These are phyloP conservation scores for Thalassiosira exigua DNA, from an alignment of 352 stramenopile genomes.

Conservation along the genomic window DNA sequence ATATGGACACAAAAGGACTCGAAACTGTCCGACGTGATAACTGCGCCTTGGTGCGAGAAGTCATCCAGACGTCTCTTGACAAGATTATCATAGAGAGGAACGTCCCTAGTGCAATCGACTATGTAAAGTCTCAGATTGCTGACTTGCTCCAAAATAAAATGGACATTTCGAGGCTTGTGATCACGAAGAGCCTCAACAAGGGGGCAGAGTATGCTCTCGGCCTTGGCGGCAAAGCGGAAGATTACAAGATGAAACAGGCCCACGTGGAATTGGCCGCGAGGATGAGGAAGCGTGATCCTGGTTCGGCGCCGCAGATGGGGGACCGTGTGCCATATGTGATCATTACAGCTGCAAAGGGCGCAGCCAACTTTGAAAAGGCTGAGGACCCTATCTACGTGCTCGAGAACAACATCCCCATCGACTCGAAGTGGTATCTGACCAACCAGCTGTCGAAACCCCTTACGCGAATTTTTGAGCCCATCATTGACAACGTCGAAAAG, in stretches of 20 bases:
- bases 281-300: constrained; percentile 98
- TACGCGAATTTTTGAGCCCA: constrained; percentile 97
- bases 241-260: constrained; percentile 99
- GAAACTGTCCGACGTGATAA: no score
- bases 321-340: constrained; percentile 99
- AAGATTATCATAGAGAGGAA: no score
- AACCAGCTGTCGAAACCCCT: constrained; percentile 98
- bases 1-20: no score
- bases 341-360: constrained; percentile 95
- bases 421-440: constrained; percentile 99
- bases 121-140: constrained; percentile 97
- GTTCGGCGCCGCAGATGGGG: constrained; percentile 95
- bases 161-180: constrained; percentile 99
- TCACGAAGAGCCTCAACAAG: constrained; percentile 99
- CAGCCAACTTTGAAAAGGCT: constrained; percentile 95
- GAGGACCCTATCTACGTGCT: constrained; percentile 99
- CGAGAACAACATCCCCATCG: constrained; percentile 98
- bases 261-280: constrained; percentile 98
- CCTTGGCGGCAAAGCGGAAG: constrained; percentile 86
- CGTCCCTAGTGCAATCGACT: no score
- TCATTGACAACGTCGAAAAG: constrained; percentile 92
- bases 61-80: no score
- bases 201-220: constrained; percentile 91
- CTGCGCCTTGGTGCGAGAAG: no score
- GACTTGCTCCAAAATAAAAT: constrained; percentile 99